Percentiles rank a stretch among this genome's conserved stretches.
Conservation (phyloP, 139 green algal species). For the Choricystis sp. region DNA sequence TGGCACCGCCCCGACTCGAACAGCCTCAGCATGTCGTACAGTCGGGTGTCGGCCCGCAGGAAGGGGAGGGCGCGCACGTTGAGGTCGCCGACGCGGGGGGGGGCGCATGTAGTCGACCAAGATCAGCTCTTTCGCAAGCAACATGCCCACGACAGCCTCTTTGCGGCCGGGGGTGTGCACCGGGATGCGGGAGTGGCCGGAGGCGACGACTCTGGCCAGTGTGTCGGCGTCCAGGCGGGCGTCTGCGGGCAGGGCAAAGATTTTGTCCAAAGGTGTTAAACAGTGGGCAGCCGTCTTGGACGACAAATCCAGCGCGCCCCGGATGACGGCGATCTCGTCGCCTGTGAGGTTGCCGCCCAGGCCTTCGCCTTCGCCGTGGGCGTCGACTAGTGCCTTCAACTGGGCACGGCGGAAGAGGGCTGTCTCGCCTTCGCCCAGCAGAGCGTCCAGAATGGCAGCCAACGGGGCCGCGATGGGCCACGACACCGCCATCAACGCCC, state of each 20-base stretch:
- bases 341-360: conserved; percentile 48
- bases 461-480: conserved; percentile 52
- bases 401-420: conserved; percentile 51
- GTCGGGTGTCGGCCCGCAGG: conserved; percentile 26
- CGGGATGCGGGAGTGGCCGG: conserved; percentile 65
- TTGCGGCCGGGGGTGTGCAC: conserved; percentile 40
- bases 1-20: conserved; percentile 77
- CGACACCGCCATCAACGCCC: conserved; percentile 39
- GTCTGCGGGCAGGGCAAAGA: conserved; percentile 61
- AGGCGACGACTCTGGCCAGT: conserved; percentile 43
- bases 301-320: conserved; percentile 74
- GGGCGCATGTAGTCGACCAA: conserved; percentile 16
- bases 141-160: conserved; percentile 38
- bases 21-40: conserved; percentile 84
- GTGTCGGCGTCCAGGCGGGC: conserved; percentile 40
- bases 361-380: conserved; percentile 49
- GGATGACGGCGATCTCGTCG: conserved; percentile 48
- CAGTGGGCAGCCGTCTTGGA: conserved; percentile 54
- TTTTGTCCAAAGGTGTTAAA: conserved; percentile 83
- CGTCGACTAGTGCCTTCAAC: conserved; percentile 76
- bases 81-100: conserved; percentile 4
- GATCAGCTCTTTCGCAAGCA: conserved; percentile 76
- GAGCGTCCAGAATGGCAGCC: conserved; percentile 58
- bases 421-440: conserved; percentile 52
- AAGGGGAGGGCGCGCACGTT: conserved; percentile 26